Percentiles rank a stretch among this genome's conserved stretches.
These are phyloP conservation scores for Lecanicillium sp. DNA, from an alignment of 2,329 filamentous ascomycete genomes.

Conservation along the genomic window DNA sequence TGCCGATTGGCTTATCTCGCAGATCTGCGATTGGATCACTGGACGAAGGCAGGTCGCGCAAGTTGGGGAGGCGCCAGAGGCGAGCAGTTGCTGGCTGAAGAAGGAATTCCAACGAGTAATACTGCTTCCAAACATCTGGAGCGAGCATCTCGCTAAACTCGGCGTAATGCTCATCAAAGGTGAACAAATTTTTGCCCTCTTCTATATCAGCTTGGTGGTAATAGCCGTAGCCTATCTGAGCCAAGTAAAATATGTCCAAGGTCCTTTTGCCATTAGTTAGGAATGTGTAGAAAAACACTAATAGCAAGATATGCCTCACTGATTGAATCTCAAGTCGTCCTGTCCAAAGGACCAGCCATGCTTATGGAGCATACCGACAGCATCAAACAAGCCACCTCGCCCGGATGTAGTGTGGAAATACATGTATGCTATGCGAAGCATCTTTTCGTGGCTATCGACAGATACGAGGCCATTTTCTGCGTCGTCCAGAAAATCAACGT, in stretches of 20 bases:
- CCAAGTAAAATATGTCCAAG: conserved; percentile 15
- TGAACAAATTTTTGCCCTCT: not conserved
- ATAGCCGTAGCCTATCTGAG: conserved; percentile 15
- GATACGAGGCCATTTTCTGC: conserved; percentile 9
- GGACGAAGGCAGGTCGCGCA: conserved; percentile 3
- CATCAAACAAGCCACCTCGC: conserved; percentile 10
- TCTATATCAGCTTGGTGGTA: conserved; percentile 6
- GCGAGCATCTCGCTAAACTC: not conserved
- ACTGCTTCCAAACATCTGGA: conserved; percentile 3
- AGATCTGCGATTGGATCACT: not conserved
- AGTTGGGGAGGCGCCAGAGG: conserved; percentile 4
- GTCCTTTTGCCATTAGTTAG: conserved; percentile 12
- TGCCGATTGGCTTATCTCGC: not conserved
- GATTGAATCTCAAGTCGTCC: conserved; percentile 12
- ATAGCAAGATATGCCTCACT: not conserved
- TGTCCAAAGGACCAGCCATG: conserved; percentile 13
- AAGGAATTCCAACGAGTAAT: conserved; percentile 5
- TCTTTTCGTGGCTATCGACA: conserved; percentile 7
- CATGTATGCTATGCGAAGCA: conserved; percentile 16
- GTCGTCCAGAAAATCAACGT: not conserved
- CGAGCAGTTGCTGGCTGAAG: conserved; percentile 5
- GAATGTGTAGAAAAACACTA: not conserved
- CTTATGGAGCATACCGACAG: conserved; percentile 14
- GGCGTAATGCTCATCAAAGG: conserved; percentile 1
- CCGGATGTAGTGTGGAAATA: conserved; percentile 8